Evolutionary conservation across 306 rosid genomes (phyloP).

Genomic region (Betula pendula): DNA sequence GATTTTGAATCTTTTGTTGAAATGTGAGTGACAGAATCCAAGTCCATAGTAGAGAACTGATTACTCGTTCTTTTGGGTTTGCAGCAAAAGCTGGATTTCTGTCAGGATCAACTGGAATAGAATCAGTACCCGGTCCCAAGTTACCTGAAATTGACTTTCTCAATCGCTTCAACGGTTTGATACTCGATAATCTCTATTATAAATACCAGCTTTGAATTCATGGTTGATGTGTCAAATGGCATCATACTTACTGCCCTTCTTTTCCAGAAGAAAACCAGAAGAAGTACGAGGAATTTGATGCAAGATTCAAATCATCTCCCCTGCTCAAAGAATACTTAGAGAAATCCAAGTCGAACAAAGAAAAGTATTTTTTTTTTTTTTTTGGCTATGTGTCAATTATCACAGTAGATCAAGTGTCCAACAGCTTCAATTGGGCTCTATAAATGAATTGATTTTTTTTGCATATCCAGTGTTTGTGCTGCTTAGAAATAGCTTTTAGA

Average conservation of each 20-base stretch:
- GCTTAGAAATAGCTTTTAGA: neutral
- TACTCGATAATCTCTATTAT: constrained; percentile 1
- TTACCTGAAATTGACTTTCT: constrained; percentile 84
- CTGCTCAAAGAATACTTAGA: constrained; percentile 68
- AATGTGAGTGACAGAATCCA: neutral
- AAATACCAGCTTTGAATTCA: constrained; percentile 16
- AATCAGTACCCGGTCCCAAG: constrained; percentile 87
- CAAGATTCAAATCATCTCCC: constrained; percentile 68
- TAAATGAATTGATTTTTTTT: neutral
- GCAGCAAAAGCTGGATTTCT: constrained; percentile 87
- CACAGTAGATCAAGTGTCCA: neutral
- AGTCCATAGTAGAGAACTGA: neutral
- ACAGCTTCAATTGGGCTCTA: neutral
- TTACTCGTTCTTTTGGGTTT: constrained; percentile 7
- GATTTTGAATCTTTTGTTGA: neutral
- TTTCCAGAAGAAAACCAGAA: constrained; percentile 90
- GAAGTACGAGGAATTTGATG: constrained; percentile 78
- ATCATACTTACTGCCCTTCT: constrained; percentile 19
- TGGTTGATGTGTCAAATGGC: constrained; percentile 22
- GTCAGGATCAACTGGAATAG: constrained; percentile 83
- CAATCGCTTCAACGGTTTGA: constrained; percentile 61
- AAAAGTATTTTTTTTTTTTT: constrained; percentile 54
- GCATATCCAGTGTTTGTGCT: neutral
- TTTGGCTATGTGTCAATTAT: constrained; percentile 6
- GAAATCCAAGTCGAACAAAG: constrained; percentile 76